Conservation (phyloP, 495 filamentous ascomycete species). For the Aspergillus steynii region DNA sequence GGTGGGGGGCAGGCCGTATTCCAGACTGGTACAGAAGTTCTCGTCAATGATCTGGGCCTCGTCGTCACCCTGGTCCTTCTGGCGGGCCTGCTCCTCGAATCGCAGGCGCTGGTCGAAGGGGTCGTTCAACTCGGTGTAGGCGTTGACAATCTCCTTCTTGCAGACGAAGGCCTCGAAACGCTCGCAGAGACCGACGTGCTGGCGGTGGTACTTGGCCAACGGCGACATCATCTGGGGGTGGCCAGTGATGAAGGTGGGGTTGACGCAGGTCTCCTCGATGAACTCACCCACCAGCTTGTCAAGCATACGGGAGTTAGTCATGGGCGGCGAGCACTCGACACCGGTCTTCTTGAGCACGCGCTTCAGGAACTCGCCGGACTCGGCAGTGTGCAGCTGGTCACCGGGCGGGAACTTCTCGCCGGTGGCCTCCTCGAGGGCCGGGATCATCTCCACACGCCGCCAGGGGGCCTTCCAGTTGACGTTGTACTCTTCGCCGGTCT, state of each 20-base stretch:
- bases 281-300: slow-evolving; percentile 96
- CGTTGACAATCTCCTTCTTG: slow-evolving; percentile 96
- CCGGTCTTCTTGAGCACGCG: slow-evolving; percentile 81
- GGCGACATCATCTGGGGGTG: slow-evolving; percentile 99
- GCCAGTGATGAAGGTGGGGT: slow-evolving; percentile 92
- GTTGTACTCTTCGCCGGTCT: slow-evolving; percentile 77
- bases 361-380: slow-evolving; percentile 85
- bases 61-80: slow-evolving; percentile 96
- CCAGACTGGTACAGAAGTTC: slow-evolving; percentile 81
- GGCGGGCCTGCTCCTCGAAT: slow-evolving; percentile 93
- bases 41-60: slow-evolving; percentile 96
- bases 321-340: slow-evolving; percentile 84
- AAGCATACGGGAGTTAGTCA: slow-evolving; percentile 95
- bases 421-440: slow-evolving; percentile 81
- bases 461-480: slow-evolving; percentile 97
- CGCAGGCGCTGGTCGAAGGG: slow-evolving; percentile 91
- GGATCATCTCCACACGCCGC: slow-evolving; percentile 95
- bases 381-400: slow-evolving; percentile 84
- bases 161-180: slow-evolving; percentile 97
- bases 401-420: slow-evolving; percentile 92
- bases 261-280: slow-evolving; percentile 90
- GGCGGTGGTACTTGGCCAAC: slow-evolving; percentile 90
- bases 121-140: slow-evolving; percentile 98
- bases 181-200: slow-evolving; percentile 82
- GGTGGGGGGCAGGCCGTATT: slow-evolving; percentile 89